A percentile compares a stretch with the other conserved stretches of the same genome.
These are phyloP conservation scores for Cucurbita argyrosperma DNA, from an alignment of 306 rosid genomes.

Conservation along the genomic window DNA sequence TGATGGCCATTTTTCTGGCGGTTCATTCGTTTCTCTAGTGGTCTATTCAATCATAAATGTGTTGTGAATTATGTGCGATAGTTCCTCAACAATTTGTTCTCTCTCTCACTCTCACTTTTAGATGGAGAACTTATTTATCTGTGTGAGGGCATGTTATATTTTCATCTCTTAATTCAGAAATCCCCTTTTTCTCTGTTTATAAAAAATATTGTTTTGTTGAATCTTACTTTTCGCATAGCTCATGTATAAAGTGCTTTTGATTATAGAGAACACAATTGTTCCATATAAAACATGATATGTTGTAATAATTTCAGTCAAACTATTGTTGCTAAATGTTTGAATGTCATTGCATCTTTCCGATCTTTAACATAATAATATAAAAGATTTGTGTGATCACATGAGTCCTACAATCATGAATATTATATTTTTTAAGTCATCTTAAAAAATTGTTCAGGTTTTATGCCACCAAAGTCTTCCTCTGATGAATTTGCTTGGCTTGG, in stretches of 20 bases:
- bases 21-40: not conserved
- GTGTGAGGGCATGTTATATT: not conserved
- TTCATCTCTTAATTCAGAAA: not conserved
- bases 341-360: not conserved
- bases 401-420: not conserved
- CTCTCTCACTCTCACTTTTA: not conserved
- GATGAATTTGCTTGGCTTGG: not conserved
- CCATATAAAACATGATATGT: not conserved
- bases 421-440: not conserved
- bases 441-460: not conserved
- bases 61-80: not conserved
- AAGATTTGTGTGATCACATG: not conserved
- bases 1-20: not conserved
- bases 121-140: not conserved
- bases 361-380: not conserved
- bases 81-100: not conserved
- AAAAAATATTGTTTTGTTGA: not conserved
- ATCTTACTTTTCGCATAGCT: not conserved
- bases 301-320: not conserved
- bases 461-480: not conserved
- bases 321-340: not conserved
- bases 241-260: not conserved
- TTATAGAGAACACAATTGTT: not conserved
- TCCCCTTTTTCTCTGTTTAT: not conserved
- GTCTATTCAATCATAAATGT: not conserved